phyloP scores from a whole-genome alignment of 176 grass and related monocot species.

The Typha latifolia region DNA sequence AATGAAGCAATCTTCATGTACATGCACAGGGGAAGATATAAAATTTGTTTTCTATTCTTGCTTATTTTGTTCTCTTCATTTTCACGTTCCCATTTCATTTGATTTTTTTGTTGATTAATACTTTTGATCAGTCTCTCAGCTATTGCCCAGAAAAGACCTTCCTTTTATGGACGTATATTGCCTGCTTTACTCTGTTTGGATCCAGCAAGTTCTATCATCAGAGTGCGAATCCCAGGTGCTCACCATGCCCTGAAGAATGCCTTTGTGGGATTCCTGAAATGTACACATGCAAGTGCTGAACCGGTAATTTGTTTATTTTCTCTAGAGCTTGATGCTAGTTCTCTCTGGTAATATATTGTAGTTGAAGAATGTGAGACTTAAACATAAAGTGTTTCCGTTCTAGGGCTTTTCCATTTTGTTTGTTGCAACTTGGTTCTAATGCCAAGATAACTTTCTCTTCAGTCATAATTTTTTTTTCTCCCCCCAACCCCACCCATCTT shows the following conservation, averaged over 20 bases:
- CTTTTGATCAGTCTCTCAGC: constrained; percentile 65
- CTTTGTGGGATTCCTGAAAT: constrained; percentile 76
- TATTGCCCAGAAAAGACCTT: constrained; percentile 87
- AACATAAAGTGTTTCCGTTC: neutral
- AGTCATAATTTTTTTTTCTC: too few species aligned
- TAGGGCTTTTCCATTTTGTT: neutral
- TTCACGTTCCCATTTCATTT: neutral
- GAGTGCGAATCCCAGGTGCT: constrained; percentile 51
- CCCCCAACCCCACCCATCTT: too few species aligned
- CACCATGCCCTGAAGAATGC: constrained; percentile 86
- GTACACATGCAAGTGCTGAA: constrained; percentile 96
- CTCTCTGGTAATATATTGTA: constrained; percentile 9
- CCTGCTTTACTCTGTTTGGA: constrained; percentile 89
- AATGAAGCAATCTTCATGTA: too few species aligned
- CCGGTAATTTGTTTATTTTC: constrained; percentile 49
- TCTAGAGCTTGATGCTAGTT: constrained; percentile 2
- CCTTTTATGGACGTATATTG: constrained; percentile 87
- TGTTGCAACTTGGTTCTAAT: neutral
- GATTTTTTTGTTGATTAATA: constrained; percentile 17
- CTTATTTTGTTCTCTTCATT: neutral
- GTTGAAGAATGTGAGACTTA: constrained; percentile 2
- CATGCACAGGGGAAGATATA: too few species aligned
- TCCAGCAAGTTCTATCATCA: constrained; percentile 63
- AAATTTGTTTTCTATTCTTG: neutral
- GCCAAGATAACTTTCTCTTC: too few species aligned